A percentile compares a stretch with the other conserved stretches of the same genome.
These are phyloP conservation scores for Gracilaria domingensis DNA, from an alignment of 23 red algal species.

Conservation along the genomic window DNA sequence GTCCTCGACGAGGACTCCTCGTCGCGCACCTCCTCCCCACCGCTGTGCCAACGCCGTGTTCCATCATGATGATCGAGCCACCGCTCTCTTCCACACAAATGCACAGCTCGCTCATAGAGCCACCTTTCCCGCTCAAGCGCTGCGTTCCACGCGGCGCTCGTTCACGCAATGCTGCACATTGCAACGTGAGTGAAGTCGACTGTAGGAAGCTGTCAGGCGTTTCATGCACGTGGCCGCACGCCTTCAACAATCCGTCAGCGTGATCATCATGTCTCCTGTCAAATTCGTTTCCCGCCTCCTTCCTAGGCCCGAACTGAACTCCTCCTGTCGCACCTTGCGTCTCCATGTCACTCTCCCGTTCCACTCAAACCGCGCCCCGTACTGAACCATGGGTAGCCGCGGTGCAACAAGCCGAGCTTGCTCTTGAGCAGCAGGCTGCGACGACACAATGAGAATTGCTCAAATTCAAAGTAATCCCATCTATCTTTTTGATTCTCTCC, in stretches of 20 bases:
- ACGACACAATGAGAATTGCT: no score
- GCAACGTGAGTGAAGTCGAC: background rate
- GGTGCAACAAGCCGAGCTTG: no score
- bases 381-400: no score
- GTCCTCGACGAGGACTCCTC: no score
- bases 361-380: background rate
- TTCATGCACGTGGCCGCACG: background rate
- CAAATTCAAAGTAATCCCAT: background rate
- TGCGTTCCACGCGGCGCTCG: background rate
- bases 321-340: background rate
- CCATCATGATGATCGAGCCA: background rate
- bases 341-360: background rate
- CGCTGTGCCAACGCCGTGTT: background rate
- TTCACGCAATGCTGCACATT: background rate
- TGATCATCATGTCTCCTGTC: conserved; percentile 17
- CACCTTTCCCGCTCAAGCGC: background rate
- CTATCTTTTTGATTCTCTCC: conserved; percentile 5
- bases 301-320: background rate
- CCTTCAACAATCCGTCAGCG: background rate
- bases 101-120: no score
- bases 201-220: conserved; percentile 13
- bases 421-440: no score
- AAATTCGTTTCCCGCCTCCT: conserved; percentile 6
- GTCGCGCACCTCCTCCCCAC: no score
- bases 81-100: background rate